These are phyloP conservation scores for Dendrothele bispora DNA, from an alignment of 768 basidiomycete species.

Conservation along the genomic window DNA sequence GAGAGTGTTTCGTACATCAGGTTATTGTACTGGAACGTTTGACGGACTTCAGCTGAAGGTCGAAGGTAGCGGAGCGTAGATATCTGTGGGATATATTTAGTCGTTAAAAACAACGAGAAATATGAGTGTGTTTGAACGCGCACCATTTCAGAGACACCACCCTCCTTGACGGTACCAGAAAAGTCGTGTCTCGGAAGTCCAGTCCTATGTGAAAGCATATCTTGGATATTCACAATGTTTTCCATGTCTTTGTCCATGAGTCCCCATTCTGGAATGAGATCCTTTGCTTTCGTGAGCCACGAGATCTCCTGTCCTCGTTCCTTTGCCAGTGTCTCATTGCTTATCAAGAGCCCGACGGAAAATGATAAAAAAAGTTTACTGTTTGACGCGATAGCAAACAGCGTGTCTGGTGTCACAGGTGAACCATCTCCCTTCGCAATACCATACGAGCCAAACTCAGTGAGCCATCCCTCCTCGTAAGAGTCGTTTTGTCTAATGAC, in stretches of 20 bases:
- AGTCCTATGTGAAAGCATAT: constrained; percentile 44
- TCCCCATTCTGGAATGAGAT: constrained; percentile 40
- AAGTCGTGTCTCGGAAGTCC: constrained; percentile 47
- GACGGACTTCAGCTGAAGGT: constrained; percentile 39
- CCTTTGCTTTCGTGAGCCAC: constrained; percentile 37
- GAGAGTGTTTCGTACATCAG: constrained; percentile 44
- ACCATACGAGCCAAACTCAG: constrained; percentile 40
- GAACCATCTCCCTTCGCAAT: constrained; percentile 30
- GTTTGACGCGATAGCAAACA: constrained; percentile 46
- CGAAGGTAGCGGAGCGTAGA: constrained; percentile 26
- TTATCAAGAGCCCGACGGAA: constrained; percentile 38
- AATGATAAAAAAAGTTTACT: constrained; percentile 41
- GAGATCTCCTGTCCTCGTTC: constrained; percentile 28
- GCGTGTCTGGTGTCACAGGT: constrained; percentile 40
- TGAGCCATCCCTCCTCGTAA: constrained; percentile 30
- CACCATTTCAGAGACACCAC: constrained; percentile 37
- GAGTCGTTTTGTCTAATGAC: constrained; percentile 34
- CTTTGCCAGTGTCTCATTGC: constrained; percentile 33
- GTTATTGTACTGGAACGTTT: constrained; percentile 47
- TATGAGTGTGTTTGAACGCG: background rate
- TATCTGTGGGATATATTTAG: background rate
- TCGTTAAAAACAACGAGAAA: background rate
- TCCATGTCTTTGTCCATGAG: constrained; percentile 37
- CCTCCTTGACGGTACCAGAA: constrained; percentile 28
- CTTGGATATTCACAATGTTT: constrained; percentile 34